Base-by-base conservation (phyloP, 176 grass and related monocot species). In the Musa itinerans region DNA sequence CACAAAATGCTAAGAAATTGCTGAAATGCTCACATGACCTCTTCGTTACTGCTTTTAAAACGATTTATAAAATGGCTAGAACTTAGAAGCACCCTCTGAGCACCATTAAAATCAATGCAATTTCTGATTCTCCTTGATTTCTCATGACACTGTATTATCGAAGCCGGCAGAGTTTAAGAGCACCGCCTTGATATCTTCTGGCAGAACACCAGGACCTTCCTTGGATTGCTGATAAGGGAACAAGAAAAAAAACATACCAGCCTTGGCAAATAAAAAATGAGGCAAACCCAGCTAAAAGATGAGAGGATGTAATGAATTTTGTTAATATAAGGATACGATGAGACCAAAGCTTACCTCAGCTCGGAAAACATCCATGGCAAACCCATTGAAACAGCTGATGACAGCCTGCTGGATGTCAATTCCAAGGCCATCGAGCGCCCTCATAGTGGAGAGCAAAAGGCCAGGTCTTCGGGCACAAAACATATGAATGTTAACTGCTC, bases 321-420 rank as follows among this genome's bases (percentile, higher is more conserved):
- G 2, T 73, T 23, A 14, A 20, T 24, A 16, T 16, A 10, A 22
- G 9, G 49, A 2, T 5, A 65, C 52, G 14, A 52, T 2, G 21
- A 29, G 49, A 22, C 3, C 26, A 17, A 72, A 52, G 20, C 50
- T 65, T 86, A 99, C 96, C 96, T 99, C 96, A 26, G 91, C 96
- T 68, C 88, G 89, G 81, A 99, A 99, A 70, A 99, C 77, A 52
- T 99, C 91, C 50, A 99, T 29, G 55, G 91, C 85, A 53, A 99
- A 99, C 22, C 91, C 96, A 75, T 92, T 99, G 90, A 95, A 99
- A 79, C 96, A 99, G 76, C 96, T 99, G 78, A 85, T 79, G 25
- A 99, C 96, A 70, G 91, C 96, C 85, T 99, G 96, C 49, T 99
- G 88, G 62, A 99, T 86, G 52, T 99, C 96, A 11, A 94, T 83